A percentile compares a stretch with the other conserved stretches of the same genome.
These are phyloP conservation scores for Verticillium longisporum DNA, from an alignment of 2,329 filamentous ascomycete genomes.

Conservation along the genomic window DNA sequence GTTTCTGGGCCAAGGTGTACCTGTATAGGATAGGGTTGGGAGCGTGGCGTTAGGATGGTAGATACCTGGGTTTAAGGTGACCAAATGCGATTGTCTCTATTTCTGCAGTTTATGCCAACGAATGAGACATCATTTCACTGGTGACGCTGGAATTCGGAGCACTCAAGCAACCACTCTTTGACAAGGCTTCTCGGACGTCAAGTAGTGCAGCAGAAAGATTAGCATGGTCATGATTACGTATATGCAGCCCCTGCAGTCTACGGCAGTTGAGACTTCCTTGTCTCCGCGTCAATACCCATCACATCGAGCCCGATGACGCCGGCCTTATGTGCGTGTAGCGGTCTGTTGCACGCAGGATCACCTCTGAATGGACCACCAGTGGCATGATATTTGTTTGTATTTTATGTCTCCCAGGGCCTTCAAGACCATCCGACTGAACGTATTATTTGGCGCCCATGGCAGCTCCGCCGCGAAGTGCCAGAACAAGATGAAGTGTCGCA, in stretches of 20 bases:
- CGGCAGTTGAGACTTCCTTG: neutral
- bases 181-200: neutral
- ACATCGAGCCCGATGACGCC: neutral
- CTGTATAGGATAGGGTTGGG: neutral
- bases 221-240: neutral
- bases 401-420: neutral
- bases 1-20: constrained; percentile 1
- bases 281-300: neutral
- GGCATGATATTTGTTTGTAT: neutral
- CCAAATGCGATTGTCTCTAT: neutral
- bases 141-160: no score
- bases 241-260: neutral
- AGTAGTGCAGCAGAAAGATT: neutral
- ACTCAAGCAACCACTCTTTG: neutral
- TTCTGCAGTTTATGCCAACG: neutral
- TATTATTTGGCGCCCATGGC: neutral
- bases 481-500: constrained; percentile 88
- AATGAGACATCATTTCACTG: neutral
- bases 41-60: constrained; percentile 3
- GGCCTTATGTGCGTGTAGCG: neutral
- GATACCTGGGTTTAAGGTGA: constrained; percentile 5
- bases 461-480: constrained; percentile 78
- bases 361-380: neutral
- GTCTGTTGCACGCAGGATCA: neutral
- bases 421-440: neutral